These are phyloP conservation scores for Raphanus sativus DNA, from an alignment of 345 rosid species.

Conservation along the genomic window DNA sequence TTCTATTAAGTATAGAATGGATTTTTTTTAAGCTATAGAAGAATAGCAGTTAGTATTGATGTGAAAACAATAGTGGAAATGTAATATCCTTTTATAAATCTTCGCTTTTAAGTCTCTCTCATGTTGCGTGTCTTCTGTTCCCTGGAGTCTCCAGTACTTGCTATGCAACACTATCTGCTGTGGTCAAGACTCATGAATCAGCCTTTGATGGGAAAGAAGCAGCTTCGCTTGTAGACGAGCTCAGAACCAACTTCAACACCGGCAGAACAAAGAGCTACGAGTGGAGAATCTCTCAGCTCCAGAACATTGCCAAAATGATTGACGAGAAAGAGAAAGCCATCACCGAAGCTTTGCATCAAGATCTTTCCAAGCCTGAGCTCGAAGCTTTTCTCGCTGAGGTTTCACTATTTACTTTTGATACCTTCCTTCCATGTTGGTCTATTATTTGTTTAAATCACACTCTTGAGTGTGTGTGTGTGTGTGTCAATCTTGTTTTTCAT, in stretches of 20 bases:
- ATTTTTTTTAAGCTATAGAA: not conserved
- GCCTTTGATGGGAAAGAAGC: conserved; percentile 48
- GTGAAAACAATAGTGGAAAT: not conserved
- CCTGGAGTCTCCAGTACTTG: conserved; percentile 30
- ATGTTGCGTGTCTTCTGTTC: not conserved
- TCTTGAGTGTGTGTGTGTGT: not conserved
- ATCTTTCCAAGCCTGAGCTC: conserved; percentile 67
- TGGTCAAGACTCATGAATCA: conserved; percentile 1
- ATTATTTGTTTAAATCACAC: not conserved
- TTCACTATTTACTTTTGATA: not conserved
- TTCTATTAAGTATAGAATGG: not conserved
- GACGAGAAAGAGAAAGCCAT: conserved; percentile 66
- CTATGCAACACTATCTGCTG: conserved; percentile 38
- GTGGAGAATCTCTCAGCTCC: conserved; percentile 75
- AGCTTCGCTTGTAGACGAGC: conserved; percentile 48
- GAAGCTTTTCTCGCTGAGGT: conserved; percentile 81
- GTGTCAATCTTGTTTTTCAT: conserved; percentile 20
- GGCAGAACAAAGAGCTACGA: conserved; percentile 74
- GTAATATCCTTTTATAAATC: too few species aligned
- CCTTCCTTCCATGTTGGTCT: not conserved
- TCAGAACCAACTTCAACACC: conserved; percentile 49
- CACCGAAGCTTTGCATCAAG: conserved; percentile 54
- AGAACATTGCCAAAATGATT: conserved; percentile 55
- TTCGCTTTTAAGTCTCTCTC: conserved; percentile 7
- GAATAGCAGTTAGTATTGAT: not conserved